phyloP scores from a whole-genome alignment of 495 filamentous ascomycete species.

The Daldinia childiae region DNA sequence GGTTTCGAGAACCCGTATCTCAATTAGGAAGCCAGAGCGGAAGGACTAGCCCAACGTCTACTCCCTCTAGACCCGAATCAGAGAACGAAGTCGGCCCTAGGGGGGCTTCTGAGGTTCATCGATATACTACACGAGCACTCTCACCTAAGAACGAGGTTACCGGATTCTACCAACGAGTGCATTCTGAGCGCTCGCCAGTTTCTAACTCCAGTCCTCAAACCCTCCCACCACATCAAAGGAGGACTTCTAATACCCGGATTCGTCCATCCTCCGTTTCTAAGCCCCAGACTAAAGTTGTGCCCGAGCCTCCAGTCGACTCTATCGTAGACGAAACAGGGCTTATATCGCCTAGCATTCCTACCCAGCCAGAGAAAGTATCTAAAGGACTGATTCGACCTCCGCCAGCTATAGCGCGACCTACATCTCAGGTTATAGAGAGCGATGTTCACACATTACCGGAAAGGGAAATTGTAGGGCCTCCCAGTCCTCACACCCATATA shows the following conservation, averaged over 20 bases:
- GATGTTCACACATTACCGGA: conserved; percentile 19
- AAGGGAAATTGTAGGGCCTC: conserved; percentile 11
- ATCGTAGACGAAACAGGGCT: conserved; percentile 40
- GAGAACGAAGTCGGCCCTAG: conserved; percentile 3
- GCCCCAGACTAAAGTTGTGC: conserved; percentile 49
- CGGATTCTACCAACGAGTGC: conserved; percentile 18
- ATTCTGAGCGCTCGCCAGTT: conserved; percentile 24
- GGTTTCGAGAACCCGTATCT: conserved; percentile 7
- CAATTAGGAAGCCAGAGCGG: conserved; percentile 19
- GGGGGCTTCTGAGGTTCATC: conserved; percentile 7
- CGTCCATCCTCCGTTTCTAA: conserved; percentile 51
- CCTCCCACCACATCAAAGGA: conserved; percentile 46
- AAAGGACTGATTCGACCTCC: conserved; percentile 49
- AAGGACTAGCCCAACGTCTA: conserved; percentile 7
- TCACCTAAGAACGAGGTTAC: conserved; percentile 16
- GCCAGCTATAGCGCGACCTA: conserved; percentile 49
- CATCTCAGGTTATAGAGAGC: conserved; percentile 48
- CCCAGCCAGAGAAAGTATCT: conserved; percentile 46
- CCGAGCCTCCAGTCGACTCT: conserved; percentile 50
- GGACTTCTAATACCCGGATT: conserved; percentile 57
- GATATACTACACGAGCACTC: conserved; percentile 3
- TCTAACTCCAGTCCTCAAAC: conserved; percentile 17
- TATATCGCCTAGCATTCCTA: conserved; percentile 47
- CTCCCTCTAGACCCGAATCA: conserved; percentile 12
- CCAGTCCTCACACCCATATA: conserved; percentile 16